Conservation (phyloP, 2,329 filamentous ascomycete species). For the Alternaria infectoria region DNA sequence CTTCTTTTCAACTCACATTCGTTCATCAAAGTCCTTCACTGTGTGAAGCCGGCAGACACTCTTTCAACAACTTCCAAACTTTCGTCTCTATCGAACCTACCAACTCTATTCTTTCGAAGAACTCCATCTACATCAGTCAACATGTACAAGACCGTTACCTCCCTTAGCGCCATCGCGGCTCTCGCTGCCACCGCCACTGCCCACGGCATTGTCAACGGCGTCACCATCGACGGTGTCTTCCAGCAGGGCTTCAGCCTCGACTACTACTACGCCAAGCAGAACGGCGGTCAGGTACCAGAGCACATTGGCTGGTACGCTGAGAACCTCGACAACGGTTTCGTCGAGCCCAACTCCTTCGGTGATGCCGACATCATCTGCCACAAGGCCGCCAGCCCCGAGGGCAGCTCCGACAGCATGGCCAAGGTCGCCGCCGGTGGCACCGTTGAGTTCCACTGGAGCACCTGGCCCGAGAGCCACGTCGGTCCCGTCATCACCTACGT, state of each 20-base stretch:
- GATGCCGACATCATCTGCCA: conserved; percentile 65
- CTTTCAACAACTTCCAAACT: conserved; percentile 28
- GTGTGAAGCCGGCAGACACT: conserved; percentile 43
- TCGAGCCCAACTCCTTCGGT: conserved; percentile 36
- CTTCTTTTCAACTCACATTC: conserved; percentile 37
- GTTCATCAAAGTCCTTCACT: conserved; percentile 38
- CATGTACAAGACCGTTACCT: conserved; percentile 39
- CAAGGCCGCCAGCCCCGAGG: conserved; percentile 57
- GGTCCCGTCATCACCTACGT: conserved; percentile 51
- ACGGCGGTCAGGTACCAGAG: conserved; percentile 35
- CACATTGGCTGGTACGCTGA: conserved; percentile 54
- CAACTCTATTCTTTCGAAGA: conserved; percentile 19
- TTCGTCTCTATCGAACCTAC: conserved; percentile 29
- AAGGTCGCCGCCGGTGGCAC: conserved; percentile 66
- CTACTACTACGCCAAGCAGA: conserved; percentile 47
- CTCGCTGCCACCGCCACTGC: conserved; percentile 52
- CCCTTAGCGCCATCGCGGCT: conserved; percentile 37
- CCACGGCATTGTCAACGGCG: conserved; percentile 55
- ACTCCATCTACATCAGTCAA: conserved; percentile 15
- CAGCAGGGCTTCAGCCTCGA: conserved; percentile 54
- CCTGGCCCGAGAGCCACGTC: conserved; percentile 46
- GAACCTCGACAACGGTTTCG: conserved; percentile 47
- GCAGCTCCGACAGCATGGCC: conserved; percentile 51
- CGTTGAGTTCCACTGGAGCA: conserved; percentile 61
- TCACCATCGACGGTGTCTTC: conserved; percentile 56